Evolutionary conservation across 2,329 filamentous ascomycete genomes (phyloP).

Genomic region (Fusarium napiforme): DNA sequence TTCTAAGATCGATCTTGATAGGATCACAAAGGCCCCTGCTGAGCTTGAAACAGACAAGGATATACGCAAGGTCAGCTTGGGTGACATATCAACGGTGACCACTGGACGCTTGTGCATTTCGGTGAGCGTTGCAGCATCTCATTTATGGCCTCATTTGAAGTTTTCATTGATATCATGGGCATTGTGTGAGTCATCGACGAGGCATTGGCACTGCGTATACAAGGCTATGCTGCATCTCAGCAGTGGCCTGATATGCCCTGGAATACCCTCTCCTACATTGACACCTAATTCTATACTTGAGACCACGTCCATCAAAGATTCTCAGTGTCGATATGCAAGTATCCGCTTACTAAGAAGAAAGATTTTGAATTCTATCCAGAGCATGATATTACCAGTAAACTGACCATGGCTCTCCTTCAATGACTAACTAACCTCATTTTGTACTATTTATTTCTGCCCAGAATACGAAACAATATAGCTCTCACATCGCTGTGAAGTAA

Average conservation of each 20-base stretch:
- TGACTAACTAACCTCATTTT: too few species aligned
- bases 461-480: neutral
- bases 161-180: neutral
- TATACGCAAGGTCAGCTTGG: neutral
- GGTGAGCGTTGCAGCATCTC: neutral
- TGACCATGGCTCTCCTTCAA: too few species aligned
- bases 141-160: neutral
- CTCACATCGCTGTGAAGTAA: too few species aligned
- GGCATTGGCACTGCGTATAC: neutral
- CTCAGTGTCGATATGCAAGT: neutral
- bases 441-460: too few species aligned
- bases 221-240: neutral
- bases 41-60: neutral
- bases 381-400: too few species aligned
- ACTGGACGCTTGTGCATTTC: too few species aligned
- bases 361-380: neutral
- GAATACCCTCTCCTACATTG: neutral
- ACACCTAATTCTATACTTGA: neutral
- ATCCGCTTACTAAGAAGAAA: neutral
- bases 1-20: conserved; percentile 10
- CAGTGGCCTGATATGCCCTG: neutral
- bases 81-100: neutral
- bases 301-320: neutral
- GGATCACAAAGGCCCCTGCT: neutral
- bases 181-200: neutral